These are phyloP conservation scores for Penicillium fimorum DNA, from an alignment of 495 filamentous ascomycete genomes.

Conservation along the genomic window DNA sequence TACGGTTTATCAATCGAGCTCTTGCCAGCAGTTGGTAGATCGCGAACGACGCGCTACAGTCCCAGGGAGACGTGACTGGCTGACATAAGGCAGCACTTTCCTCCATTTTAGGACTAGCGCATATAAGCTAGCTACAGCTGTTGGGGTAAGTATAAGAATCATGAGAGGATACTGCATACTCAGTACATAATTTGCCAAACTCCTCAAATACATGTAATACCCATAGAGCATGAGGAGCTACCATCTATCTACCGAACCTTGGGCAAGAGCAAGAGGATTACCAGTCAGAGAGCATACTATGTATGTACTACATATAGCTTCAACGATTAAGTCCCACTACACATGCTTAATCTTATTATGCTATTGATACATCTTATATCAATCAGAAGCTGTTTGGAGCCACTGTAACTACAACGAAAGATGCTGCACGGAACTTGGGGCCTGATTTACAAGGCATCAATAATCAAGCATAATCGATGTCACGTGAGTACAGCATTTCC, in stretches of 20 bases:
- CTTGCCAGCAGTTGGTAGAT: conserved; percentile 6
- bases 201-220: too few relatives aligned
- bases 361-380: neutral
- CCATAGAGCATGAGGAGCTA: neutral
- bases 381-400: neutral
- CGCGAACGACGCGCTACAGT: conserved; percentile 32
- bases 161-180: too few relatives aligned
- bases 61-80: conserved; percentile 34
- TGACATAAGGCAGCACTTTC: conserved; percentile 30
- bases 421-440: neutral
- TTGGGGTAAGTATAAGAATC: too few relatives aligned
- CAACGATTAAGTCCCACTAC: neutral
- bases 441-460: neutral
- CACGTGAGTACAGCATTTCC: conserved; percentile 28
- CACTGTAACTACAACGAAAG: neutral
- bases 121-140: neutral
- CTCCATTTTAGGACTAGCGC: neutral
- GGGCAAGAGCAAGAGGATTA: neutral
- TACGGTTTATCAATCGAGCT: conserved; percentile 8
- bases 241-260: neutral
- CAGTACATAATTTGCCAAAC: too few relatives aligned
- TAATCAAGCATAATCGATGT: neutral
- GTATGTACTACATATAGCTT: neutral
- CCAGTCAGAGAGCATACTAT: neutral
- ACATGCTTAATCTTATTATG: neutral